Percentiles rank a stretch among this genome's conserved stretches.
Conservation (phyloP, 2,329 filamentous ascomycete genomes). For the Capronia americana region DNA sequence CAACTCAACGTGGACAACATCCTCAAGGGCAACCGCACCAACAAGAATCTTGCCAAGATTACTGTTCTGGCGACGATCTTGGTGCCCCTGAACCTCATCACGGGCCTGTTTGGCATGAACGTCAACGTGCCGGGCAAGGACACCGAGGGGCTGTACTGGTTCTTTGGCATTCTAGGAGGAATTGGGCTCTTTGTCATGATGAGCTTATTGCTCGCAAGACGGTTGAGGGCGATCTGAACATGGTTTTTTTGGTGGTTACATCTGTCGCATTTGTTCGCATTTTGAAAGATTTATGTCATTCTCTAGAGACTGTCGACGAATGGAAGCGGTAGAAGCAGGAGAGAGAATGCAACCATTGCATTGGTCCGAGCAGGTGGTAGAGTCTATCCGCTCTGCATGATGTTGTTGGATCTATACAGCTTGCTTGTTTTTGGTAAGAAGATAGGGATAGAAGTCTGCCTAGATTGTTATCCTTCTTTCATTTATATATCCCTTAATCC, state of each 20-base stretch:
- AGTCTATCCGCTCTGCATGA: neutral
- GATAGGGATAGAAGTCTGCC: neutral
- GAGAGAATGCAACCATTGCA: neutral
- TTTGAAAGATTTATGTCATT: neutral
- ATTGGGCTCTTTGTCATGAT: conserved; percentile 52
- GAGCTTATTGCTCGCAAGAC: conserved; percentile 49
- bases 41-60: conserved; percentile 90
- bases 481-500: neutral
- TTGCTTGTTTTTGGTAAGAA: neutral
- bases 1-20: conserved; percentile 93
- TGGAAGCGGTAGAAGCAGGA: neutral
- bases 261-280: neutral
- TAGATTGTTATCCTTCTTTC: neutral
- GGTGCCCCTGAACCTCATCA: conserved; percentile 94
- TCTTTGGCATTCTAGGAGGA: conserved; percentile 57
- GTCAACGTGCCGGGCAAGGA: conserved; percentile 54
- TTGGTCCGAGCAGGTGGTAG: neutral
- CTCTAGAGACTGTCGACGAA: neutral
- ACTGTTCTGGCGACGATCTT: conserved; percentile 92
- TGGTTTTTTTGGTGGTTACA: neutral
- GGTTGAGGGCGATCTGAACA: conserved; percentile 35
- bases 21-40: conserved; percentile 83
- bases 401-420: neutral
- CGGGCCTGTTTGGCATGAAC: conserved; percentile 63
- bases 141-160: conserved; percentile 50